Percentiles rank a stretch among this genome's conserved stretches.
These are phyloP conservation scores for Inonotus obliquus DNA, from an alignment of 1,284 basidiomycete genomes.

Conservation along the genomic window DNA sequence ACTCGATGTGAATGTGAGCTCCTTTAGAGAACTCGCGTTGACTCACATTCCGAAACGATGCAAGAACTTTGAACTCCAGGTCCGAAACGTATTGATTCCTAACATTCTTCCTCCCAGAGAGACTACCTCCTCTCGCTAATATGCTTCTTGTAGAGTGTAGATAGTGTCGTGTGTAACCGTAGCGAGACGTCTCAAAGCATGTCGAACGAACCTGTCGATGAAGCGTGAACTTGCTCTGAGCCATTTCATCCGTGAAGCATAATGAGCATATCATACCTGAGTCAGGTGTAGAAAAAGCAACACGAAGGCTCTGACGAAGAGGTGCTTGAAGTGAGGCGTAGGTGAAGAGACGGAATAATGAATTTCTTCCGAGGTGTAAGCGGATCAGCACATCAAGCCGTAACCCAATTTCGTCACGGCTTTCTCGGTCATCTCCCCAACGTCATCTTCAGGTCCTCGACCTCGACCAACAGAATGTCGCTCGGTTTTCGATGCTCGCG, in stretches of 20 bases:
- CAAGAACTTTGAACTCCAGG: slow-evolving; percentile 49
- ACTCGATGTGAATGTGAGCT: not conserved
- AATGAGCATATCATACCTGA: too few relatives aligned
- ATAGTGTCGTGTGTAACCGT: not conserved
- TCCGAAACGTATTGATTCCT: slow-evolving; percentile 33
- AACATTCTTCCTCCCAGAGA: not conserved
- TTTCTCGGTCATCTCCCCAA: not conserved
- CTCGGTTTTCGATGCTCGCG: not conserved
- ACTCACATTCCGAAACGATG: slow-evolving; percentile 69
- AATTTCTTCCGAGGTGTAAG: not conserved
- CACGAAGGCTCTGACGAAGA: not conserved
- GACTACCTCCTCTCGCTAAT: not conserved
- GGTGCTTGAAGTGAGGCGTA: not conserved
- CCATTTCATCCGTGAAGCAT: too few relatives aligned
- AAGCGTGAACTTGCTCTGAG: too few relatives aligned
- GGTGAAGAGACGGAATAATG: not conserved
- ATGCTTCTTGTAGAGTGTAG: not conserved
- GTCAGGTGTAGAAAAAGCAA: not conserved
- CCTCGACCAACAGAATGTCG: not conserved
- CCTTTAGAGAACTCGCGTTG: slow-evolving; percentile 27
- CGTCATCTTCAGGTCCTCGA: not conserved
- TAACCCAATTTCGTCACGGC: not conserved
- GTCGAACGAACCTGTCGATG: too few relatives aligned
- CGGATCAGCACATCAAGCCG: slow-evolving; percentile 1
- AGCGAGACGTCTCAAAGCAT: not conserved